Evolutionary conservation across 768 basidiomycete genomes (phyloP), one percentile per base, ranked within the genome.

Genomic region (Termitomyces sp.): DNA sequence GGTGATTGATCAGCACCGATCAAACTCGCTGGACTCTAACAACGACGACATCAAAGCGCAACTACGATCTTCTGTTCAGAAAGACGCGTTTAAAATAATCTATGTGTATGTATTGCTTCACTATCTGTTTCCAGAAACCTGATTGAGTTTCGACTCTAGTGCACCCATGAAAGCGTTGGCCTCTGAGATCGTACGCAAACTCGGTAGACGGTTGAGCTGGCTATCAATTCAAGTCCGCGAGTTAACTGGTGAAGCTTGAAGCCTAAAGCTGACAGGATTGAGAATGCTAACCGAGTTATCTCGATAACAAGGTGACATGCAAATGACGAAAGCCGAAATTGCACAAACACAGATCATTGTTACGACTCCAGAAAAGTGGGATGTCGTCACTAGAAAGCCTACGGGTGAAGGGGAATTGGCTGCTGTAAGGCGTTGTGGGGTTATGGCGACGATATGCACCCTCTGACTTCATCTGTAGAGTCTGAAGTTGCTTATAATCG

Each of bases 351-450:
- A 98, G 68, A 88, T 99, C 46, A 98, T 99, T 58, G 94, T 99
- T 7, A 99, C 97, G 2, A 99, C 97, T 1, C 97, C 97, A 0
- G 97, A 99, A 70, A 99, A 99, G 71, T 99, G 97, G 97, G 97
- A 98, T 64, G 97, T 99, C 0, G 97, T 99, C 3, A 99, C 97
- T 9, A 78, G 97, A 60, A 98, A 97, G 69, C 94, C 96, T 1
- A 94, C 90, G 1, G 94, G 95, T 8, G 97, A 98, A 74, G 96
- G 94, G 13, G 95, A 98, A 69, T 76, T 98, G n/a, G 92, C 92
- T 34, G 88, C 92, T 51, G 95, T 95, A 61, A 56, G 88, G 2
- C 29, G 8, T 34, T n/a, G 3, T 20, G 2, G n/a, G 0, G 13
- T 45, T 36, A 16, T 45, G 56, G 36, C 13, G 15, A 29, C 16